A percentile compares a stretch with the other conserved stretches of the same genome.
Conservation (phyloP, 768 basidiomycete genomes). For the Phallus indusiatus region DNA sequence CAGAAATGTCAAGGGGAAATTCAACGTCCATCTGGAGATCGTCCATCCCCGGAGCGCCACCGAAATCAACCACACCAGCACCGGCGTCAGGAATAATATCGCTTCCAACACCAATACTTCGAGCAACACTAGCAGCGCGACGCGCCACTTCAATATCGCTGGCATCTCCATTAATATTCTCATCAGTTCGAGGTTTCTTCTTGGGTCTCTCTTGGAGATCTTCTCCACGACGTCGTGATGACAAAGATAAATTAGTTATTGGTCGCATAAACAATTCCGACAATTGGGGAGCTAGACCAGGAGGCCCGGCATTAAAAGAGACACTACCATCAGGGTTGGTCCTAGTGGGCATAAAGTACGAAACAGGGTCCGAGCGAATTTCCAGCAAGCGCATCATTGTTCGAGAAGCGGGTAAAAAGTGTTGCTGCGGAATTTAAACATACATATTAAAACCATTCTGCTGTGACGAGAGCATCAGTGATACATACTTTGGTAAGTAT, state of each 20-base stretch:
- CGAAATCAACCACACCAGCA: constrained; percentile 36
- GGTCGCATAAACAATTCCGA: constrained; percentile 80
- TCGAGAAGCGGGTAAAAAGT: constrained; percentile 77
- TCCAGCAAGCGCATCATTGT: constrained; percentile 79
- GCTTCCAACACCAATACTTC: constrained; percentile 45
- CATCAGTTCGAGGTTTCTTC: constrained; percentile 53
- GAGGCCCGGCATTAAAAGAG: constrained; percentile 72
- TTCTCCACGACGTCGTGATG: constrained; percentile 51
- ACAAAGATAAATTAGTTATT: constrained; percentile 29
- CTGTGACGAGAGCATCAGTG: background rate
- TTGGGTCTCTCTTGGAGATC: constrained; percentile 45
- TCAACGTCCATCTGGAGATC: constrained; percentile 69
- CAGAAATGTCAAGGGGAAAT: constrained; percentile 23
- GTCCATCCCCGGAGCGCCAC: constrained; percentile 43
- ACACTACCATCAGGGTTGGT: constrained; percentile 61
- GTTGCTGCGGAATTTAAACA: constrained; percentile 30
- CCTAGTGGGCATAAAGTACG: constrained; percentile 80
- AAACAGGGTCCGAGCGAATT: constrained; percentile 74
- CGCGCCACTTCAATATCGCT: constrained; percentile 67
- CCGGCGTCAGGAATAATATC: constrained; percentile 36
- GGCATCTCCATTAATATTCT: constrained; percentile 35
- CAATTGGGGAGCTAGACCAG: constrained; percentile 74
- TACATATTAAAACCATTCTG: background rate
- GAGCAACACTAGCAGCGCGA: constrained; percentile 55
- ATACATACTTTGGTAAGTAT: constrained; percentile 52